Evolutionary conservation across 2,329 filamentous ascomycete genomes (phyloP).

Genomic region (Cercospora nicotianae): DNA sequence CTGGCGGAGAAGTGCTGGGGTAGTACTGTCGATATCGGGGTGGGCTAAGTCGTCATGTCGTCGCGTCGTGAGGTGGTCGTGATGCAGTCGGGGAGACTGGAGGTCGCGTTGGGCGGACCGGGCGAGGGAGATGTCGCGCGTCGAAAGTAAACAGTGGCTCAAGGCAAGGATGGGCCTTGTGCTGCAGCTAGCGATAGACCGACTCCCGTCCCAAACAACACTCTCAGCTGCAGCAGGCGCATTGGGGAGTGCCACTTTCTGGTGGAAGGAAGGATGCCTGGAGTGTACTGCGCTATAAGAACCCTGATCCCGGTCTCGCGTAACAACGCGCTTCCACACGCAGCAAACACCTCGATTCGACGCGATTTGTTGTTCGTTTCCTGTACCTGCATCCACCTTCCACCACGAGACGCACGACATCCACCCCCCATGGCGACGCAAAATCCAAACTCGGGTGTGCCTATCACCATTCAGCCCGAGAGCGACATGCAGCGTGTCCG

Average conservation of each 20-base stretch:
- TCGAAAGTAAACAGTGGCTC: neutral
- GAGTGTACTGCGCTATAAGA: neutral
- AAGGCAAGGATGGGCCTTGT: neutral
- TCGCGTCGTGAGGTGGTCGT: conserved; percentile 19
- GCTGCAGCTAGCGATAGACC: neutral
- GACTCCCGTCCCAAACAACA: neutral
- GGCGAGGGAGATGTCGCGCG: neutral
- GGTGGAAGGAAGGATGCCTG: neutral
- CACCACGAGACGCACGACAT: neutral
- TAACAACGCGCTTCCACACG: neutral
- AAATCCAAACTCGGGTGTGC: conserved; percentile 40
- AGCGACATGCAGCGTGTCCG: conserved; percentile 55
- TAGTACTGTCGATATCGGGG: conserved; percentile 12
- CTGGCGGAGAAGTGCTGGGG: neutral
- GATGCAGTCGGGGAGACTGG: neutral
- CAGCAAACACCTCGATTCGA: conserved; percentile 1
- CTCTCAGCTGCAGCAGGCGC: conserved; percentile 1
- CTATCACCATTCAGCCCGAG: conserved; percentile 45
- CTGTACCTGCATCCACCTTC: neutral
- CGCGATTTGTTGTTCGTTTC: neutral
- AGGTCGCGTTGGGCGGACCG: neutral
- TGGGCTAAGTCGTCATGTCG: conserved; percentile 12
- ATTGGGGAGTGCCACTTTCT: neutral
- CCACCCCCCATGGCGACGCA: conserved; percentile 47
- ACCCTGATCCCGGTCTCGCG: neutral